These are phyloP conservation scores for Heliocybe sulcata DNA, from an alignment of 1,284 basidiomycete species.

Conservation along the genomic window DNA sequence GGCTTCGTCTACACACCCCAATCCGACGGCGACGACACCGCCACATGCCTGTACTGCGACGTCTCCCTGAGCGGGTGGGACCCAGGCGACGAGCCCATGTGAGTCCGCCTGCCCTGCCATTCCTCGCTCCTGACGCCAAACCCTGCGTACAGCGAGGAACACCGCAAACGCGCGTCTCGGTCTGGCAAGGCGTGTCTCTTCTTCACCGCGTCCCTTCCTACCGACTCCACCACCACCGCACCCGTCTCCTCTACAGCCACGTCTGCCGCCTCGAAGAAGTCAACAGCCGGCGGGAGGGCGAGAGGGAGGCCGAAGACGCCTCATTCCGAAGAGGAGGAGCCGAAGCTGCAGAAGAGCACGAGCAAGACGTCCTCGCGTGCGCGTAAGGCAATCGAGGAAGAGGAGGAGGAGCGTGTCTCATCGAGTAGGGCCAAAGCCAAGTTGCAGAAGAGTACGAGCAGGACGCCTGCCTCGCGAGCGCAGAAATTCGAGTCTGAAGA, in stretches of 20 bases:
- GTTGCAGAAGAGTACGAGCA: background rate
- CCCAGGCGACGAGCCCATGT: conserved; percentile 73
- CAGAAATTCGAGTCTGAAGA: background rate
- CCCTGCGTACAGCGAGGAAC: conserved; percentile 45
- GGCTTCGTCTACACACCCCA: conserved; percentile 76
- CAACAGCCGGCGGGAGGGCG: background rate
- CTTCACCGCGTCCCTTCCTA: conserved; percentile 24
- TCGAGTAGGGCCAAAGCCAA: background rate
- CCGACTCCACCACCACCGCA: conserved; percentile 2
- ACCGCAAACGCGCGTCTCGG: conserved; percentile 48
- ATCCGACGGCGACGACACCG: conserved; percentile 59
- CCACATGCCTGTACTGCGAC: conserved; percentile 73
- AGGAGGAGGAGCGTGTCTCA: no score
- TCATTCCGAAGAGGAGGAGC: conserved; percentile 4
- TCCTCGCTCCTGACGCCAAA: conserved; percentile 6
- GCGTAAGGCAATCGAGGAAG: no score
- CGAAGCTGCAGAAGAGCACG: no score
- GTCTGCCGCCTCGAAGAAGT: conserved; percentile 10
- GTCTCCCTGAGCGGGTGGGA: conserved; percentile 78
- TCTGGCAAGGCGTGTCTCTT: conserved; percentile 42
- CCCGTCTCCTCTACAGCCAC: conserved; percentile 12
- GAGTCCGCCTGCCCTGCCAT: conserved; percentile 19
- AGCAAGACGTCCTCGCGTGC: no score
- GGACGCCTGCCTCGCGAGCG: background rate
- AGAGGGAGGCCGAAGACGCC: background rate